A percentile compares a stretch with the other conserved stretches of the same genome.
phyloP scores from a whole-genome alignment of 257 asterid genomes.

The Solanum neorickii region DNA sequence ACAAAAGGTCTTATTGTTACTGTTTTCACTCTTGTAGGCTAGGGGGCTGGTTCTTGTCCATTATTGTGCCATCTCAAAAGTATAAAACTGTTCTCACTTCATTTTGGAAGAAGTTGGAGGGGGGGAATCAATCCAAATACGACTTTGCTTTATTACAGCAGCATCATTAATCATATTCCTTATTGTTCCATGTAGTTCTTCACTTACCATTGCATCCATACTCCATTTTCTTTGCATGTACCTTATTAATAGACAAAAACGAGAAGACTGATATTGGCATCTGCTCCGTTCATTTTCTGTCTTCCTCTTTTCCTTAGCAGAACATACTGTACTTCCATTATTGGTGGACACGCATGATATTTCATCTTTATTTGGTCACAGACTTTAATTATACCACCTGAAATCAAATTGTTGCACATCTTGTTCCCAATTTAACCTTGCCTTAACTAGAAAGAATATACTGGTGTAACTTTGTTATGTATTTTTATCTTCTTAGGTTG shows the following conservation, averaged over 20 bases:
- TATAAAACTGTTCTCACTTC: background rate
- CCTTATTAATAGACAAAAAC: background rate
- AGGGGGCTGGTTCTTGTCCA: background rate
- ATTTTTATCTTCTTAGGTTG: conserved; percentile 22
- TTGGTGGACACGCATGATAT: background rate
- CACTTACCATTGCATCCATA: background rate
- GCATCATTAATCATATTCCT: background rate
- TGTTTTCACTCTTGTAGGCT: background rate
- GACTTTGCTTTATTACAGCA: background rate
- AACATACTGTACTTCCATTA: background rate
- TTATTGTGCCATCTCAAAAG: background rate
- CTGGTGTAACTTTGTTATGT: background rate
- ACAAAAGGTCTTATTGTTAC: background rate
- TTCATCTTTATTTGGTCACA: background rate
- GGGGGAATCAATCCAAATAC: background rate
- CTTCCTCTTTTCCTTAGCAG: background rate
- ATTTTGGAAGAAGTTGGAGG: background rate
- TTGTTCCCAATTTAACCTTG: conserved; percentile 1
- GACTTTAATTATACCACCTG: background rate
- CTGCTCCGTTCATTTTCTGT: background rate
- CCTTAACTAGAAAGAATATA: background rate
- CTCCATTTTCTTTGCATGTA: background rate
- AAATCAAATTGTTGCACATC: background rate
- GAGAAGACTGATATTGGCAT: background rate
- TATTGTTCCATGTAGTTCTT: background rate